A percentile compares a stretch with the other conserved stretches of the same genome.
Evolutionary conservation across 2,329 filamentous ascomycete species (phyloP).

Genomic region (Aspergillus intermedius): DNA sequence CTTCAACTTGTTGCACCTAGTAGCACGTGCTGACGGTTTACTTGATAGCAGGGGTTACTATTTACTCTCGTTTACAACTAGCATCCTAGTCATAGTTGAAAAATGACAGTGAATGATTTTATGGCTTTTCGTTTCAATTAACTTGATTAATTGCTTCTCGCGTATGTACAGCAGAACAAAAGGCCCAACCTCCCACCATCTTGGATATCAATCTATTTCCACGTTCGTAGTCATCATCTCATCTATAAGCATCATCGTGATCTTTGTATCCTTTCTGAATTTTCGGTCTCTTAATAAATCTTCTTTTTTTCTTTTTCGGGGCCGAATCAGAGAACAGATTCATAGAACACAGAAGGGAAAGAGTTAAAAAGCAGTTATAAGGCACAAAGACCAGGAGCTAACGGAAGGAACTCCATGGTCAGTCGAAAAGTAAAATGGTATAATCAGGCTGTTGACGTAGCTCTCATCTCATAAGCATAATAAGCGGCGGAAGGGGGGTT

Average conservation of each 20-base stretch:
- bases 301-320: not conserved
- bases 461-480: not conserved
- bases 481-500: not conserved
- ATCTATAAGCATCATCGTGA: no score
- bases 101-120: no score
- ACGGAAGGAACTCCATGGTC: not conserved
- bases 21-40: conserved; percentile 3
- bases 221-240: no score
- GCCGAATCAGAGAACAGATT: not conserved
- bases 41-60: not conserved
- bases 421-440: not conserved
- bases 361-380: no score
- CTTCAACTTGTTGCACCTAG: not conserved
- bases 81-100: no score
- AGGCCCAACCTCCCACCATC: no score
- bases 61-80: no score
- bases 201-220: no score
- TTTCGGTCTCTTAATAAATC: not conserved
- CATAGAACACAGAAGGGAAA: conserved; percentile 3
- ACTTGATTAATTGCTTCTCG: no score
- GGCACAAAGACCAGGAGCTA: conserved; percentile 5
- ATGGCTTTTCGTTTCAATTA: no score
- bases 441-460: not conserved
- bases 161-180: no score
- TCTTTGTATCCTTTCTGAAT: no score